Evolutionary conservation across 2,329 filamentous ascomycete genomes (phyloP).

Genomic region (Lasiodiplodia sp.): DNA sequence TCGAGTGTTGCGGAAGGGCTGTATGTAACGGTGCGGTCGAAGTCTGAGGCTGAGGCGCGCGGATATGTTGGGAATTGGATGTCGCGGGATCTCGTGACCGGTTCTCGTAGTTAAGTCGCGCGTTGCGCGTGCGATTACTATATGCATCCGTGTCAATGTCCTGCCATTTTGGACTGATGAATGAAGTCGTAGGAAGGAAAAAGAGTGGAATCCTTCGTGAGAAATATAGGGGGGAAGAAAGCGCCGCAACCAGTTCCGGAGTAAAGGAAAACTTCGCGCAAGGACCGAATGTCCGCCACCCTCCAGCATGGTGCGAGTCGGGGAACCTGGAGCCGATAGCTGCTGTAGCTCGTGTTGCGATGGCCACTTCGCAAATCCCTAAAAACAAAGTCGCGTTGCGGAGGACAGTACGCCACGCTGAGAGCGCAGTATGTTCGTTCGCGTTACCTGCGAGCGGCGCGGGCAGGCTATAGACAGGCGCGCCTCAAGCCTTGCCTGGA

Average conservation of each 20-base stretch:
- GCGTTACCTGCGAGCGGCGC: not conserved
- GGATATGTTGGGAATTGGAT: constrained; percentile 7
- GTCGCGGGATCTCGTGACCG: constrained; percentile 3
- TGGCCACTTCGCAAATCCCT: no score
- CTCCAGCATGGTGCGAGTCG: not conserved
- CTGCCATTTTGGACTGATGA: not conserved
- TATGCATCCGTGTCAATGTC: constrained; percentile 3
- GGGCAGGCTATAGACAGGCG: not conserved
- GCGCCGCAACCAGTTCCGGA: not conserved
- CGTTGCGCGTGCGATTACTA: constrained; percentile 20
- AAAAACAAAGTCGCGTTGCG: not conserved
- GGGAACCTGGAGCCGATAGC: not conserved
- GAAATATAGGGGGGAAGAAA: not conserved
- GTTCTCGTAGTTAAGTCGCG: constrained; percentile 20
- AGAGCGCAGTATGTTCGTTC: not conserved
- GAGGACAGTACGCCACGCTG: not conserved
- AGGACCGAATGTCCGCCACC: not conserved
- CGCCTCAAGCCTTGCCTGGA: no score
- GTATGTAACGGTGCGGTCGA: not conserved
- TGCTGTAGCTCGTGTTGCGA: not conserved
- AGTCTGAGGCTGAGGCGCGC: not conserved
- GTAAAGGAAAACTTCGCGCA: not conserved
- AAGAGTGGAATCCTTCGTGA: not conserved
- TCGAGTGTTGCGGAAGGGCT: not conserved
- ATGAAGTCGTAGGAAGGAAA: not conserved